Percentiles rank a stretch among this genome's conserved stretches.
phyloP scores from a whole-genome alignment of 179 eudicot genomes.

The Vitellaria paradoxa region DNA sequence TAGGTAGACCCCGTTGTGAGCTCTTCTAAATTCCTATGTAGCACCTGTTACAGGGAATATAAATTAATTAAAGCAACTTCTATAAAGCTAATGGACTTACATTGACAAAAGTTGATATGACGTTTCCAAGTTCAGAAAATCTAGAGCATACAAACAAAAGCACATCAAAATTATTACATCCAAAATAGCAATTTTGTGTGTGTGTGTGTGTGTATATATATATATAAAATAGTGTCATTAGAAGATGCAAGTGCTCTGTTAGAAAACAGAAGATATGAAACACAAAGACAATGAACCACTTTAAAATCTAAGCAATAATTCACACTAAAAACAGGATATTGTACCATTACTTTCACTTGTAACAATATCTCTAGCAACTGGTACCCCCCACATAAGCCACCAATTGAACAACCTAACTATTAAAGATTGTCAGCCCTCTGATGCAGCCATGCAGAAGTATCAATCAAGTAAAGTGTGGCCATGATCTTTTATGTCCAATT shows the following conservation, averaged over 20 bases:
- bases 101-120: not conserved
- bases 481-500: not conserved
- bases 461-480: not conserved
- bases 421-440: not conserved
- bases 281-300: not conserved
- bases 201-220: too few relatives aligned
- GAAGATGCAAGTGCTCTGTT: not conserved
- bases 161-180: not conserved
- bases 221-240: not conserved
- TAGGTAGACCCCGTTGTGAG: not conserved
- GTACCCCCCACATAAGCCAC: not conserved
- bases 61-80: conserved; percentile 3
- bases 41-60: conserved; percentile 15
- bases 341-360: not conserved
- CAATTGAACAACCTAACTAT: conserved; percentile 1
- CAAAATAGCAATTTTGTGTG: not conserved
- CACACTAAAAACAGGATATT: not conserved
- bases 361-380: not conserved
- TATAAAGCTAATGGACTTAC: not conserved
- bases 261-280: not conserved
- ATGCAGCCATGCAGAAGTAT: not conserved
- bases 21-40: conserved; percentile 6
- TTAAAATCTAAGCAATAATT: not conserved
- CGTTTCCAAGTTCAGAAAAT: not conserved
- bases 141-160: not conserved